Base-by-base conservation (phyloP, 495 filamentous ascomycete species). In the Aspergillus affinis region DNA sequence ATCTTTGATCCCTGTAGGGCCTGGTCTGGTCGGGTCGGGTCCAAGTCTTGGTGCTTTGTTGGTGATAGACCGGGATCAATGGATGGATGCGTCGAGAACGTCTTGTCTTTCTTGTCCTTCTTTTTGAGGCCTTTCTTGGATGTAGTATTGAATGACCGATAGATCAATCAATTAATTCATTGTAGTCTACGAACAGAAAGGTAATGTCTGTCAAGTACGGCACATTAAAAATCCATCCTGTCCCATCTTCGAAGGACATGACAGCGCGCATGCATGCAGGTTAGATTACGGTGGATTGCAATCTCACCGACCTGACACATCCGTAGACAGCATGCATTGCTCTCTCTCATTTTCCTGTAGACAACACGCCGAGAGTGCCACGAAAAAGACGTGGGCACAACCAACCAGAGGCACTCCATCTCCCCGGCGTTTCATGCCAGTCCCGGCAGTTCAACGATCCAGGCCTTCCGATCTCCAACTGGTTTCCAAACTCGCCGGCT, bases 61-160 rank as follows among this genome's bases (percentile, higher is more conserved):
- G 29, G 30, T 32, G 30, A 32, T 32, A 8, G 30, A 32, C 30
- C 6, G 6, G 30, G 30, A 32, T 32, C 30, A 32, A 1, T 12
- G 7, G 7, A 32, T 32, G 6, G 30, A 32, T 7, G 3, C 3
- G 30, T 32, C 30, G 7, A 32, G 30, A 32, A 32, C 30, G 30
- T 32, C 30, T 32, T 32, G 30, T 32, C 30, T 7, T 32, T 32
- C 51, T 36, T 52, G 27, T 7, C 51, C 6, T 7, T 7, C 8
- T 41, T 54, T 12, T 41, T 30, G 51, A 19, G 44, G 30, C 51
- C 10, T 36, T 54, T 54, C 30, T 54, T 29, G 51, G 44, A 48
- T 12, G 4, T 4, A 26, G 23, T 6, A 30, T 15, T 30, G 20
- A 30, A 23, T 26, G 54, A 26, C 46, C 4, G 13, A 18, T 20